These are phyloP conservation scores for Chlorella sp. DNA, from an alignment of 139 green algal species.

Conservation along the genomic window DNA sequence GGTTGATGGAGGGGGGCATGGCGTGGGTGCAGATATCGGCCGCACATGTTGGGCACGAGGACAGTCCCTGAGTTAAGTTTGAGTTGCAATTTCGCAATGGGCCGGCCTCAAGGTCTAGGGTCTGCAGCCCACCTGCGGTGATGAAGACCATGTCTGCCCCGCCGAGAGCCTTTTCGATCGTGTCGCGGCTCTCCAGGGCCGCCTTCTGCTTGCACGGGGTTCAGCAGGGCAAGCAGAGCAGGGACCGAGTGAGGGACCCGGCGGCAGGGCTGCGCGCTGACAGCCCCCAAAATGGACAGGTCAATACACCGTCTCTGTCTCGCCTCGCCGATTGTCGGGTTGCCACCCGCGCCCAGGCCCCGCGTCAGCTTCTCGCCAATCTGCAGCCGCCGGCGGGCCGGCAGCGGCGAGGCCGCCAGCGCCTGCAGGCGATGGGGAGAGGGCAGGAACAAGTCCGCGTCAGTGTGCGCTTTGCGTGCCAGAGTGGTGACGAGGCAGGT, in stretches of 20 bases:
- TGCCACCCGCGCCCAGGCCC: slow-evolving; percentile 88
- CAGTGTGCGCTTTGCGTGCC: background rate
- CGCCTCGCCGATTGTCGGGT: slow-evolving; percentile 74
- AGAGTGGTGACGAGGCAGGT: background rate
- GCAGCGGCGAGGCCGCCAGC: slow-evolving; percentile 71
- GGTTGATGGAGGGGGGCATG: no score
- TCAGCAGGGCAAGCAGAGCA: slow-evolving; percentile 12
- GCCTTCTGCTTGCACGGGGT: slow-evolving; percentile 60
- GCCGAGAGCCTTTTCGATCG: slow-evolving; percentile 69
- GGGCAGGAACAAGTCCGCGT: background rate
- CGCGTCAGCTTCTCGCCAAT: slow-evolving; percentile 88
- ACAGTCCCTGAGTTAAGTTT: no score
- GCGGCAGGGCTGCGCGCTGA: no score
- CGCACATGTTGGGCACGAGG: no score
- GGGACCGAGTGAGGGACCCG: no score
- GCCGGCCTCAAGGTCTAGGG: no score
- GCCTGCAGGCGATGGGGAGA: slow-evolving; percentile 51
- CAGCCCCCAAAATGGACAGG: no score
- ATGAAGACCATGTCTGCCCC: slow-evolving; percentile 96
- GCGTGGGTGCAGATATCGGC: no score
- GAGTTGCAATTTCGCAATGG: no score
- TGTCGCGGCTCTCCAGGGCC: slow-evolving; percentile 71
- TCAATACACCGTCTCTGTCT: no score
- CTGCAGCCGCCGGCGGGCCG: slow-evolving; percentile 70
- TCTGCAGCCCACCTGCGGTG: no score